Conservation (phyloP, 306 rosid genomes). For the Quercus aquifolioides region DNA sequence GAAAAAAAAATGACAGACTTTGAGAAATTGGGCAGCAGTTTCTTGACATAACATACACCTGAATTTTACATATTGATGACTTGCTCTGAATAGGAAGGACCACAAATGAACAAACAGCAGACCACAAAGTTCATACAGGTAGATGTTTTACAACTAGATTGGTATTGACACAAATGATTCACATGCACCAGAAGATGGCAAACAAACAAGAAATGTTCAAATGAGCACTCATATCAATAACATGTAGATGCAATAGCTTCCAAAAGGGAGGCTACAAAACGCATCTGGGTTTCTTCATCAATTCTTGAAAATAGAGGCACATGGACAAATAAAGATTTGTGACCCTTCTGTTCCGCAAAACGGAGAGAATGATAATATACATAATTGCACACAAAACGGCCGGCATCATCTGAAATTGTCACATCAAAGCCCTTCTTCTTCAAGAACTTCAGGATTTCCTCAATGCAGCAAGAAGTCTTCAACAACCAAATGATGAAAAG, state of each 20-base stretch:
- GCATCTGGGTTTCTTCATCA: conserved; percentile 72
- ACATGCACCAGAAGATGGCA: conserved; percentile 27
- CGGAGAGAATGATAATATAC: conserved; percentile 82
- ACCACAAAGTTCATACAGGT: background rate
- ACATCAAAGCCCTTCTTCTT: conserved; percentile 55
- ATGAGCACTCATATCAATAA: conserved; percentile 3
- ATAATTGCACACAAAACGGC: conserved; percentile 88
- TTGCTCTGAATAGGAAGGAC: background rate
- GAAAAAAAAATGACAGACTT: background rate
- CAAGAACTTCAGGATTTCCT: conserved; percentile 48
- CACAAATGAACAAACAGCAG: background rate
- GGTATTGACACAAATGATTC: conserved; percentile 24
- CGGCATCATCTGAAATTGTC: conserved; percentile 69
- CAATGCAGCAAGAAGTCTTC: conserved; percentile 52
- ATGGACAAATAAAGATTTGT: conserved; percentile 80
- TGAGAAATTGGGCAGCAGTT: conserved; percentile 1
- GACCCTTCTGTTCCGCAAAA: conserved; percentile 78
- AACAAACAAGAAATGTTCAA: conserved; percentile 1
- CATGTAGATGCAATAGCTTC: conserved; percentile 69
- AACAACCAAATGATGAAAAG: conserved; percentile 27
- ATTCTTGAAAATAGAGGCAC: conserved; percentile 74
- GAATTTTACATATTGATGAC: conserved; percentile 12
- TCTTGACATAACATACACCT: background rate
- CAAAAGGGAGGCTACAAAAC: conserved; percentile 60
- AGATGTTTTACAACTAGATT: conserved; percentile 27